Evolutionary conservation across 345 rosid genomes (phyloP).

Genomic region (Brassica rapa): DNA sequence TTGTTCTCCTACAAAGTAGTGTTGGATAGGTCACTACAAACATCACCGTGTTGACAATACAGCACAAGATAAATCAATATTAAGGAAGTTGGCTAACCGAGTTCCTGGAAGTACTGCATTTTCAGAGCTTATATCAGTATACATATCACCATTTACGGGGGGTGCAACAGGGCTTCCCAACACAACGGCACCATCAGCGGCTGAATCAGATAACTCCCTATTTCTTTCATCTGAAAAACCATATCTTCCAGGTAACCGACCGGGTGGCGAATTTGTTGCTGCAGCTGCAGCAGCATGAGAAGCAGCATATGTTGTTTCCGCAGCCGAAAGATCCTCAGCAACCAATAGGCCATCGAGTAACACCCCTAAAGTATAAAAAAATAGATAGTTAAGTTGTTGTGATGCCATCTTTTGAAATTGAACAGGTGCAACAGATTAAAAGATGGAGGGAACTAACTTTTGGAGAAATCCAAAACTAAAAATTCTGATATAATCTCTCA

Average conservation of each 20-base stretch:
- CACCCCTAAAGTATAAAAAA: constrained; percentile 56
- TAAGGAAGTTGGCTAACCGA: constrained; percentile 51
- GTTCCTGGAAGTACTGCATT: constrained; percentile 74
- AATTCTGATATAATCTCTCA: background rate
- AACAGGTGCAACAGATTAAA: constrained; percentile 4
- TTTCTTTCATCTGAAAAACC: constrained; percentile 73
- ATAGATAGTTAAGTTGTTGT: constrained; percentile 9
- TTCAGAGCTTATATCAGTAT: constrained; percentile 83
- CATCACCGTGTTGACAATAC: background rate
- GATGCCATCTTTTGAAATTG: constrained; percentile 5
- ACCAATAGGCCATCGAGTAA: constrained; percentile 92
- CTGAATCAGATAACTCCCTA: constrained; percentile 58
- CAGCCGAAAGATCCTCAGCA: constrained; percentile 90
- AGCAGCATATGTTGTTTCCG: constrained; percentile 80
- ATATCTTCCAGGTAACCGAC: constrained; percentile 63
- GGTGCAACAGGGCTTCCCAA: constrained; percentile 90
- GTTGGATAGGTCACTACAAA: constrained; percentile 24
- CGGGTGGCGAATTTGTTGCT: constrained; percentile 58
- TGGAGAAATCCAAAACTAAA: background rate
- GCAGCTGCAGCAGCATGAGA: constrained; percentile 92
- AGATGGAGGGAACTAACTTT: background rate
- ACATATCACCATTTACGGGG: constrained; percentile 77
- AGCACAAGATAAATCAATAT: constrained; percentile 3
- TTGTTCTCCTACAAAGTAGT: constrained; percentile 57
- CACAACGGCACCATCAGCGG: constrained; percentile 73